phyloP scores from a whole-genome alignment of 176 grass and related monocot genomes.

The Musa beccarii region DNA sequence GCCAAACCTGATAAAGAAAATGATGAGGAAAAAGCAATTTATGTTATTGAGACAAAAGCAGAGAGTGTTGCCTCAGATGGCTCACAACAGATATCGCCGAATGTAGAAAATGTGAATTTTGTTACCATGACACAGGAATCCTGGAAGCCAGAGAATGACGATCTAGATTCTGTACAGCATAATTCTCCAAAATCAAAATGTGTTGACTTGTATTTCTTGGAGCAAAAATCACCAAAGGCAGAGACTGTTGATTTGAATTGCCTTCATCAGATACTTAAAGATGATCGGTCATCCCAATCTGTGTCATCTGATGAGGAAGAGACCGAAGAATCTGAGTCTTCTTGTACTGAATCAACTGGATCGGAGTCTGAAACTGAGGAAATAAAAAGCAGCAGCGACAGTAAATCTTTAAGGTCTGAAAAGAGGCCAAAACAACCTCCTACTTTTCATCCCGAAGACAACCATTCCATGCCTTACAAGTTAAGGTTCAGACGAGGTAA shows the following conservation, averaged over 20 bases:
- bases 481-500: conserved; percentile 58
- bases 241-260: neutral
- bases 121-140: neutral
- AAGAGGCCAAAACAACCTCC: conserved; percentile 26
- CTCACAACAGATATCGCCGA: neutral
- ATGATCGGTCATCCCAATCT: neutral
- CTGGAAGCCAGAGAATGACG: neutral
- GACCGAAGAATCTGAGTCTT: conserved; percentile 41
- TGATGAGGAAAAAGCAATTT: conserved; percentile 25
- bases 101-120: neutral
- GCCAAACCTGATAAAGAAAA: conserved; percentile 5
- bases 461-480: conserved; percentile 39
- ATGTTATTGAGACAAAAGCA: conserved; percentile 16
- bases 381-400: conserved; percentile 23
- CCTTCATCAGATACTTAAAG: neutral
- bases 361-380: conserved; percentile 34
- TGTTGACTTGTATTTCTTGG: neutral
- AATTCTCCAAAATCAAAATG: neutral
- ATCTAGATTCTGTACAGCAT: conserved; percentile 1
- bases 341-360: conserved; percentile 42
- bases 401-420: conserved; percentile 23
- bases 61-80: neutral
- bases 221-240: neutral
- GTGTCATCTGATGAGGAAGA: conserved; percentile 37
- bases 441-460: conserved; percentile 26